Percentiles rank a stretch among this genome's conserved stretches.
Evolutionary conservation across 306 rosid species (phyloP).

Genomic region (Cucumis hystrix): DNA sequence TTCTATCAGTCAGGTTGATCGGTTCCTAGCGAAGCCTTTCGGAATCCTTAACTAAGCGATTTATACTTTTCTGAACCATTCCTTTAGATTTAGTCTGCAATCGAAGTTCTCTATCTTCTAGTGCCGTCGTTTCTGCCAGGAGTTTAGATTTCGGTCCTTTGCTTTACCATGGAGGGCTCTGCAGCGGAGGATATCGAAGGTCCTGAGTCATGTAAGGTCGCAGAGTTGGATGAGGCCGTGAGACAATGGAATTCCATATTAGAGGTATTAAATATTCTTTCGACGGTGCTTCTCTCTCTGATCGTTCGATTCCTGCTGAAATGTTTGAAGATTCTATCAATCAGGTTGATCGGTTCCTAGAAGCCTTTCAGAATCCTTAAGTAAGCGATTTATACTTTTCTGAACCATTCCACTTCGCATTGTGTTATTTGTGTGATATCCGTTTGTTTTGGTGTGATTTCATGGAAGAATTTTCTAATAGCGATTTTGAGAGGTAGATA

Average conservation of each 20-base stretch:
- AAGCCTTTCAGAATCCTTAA: conserved; percentile 69
- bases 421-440: neutral
- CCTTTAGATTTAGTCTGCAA: neutral
- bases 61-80: neutral
- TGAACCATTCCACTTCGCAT: neutral
- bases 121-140: neutral
- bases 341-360: conserved; percentile 86
- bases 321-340: conserved; percentile 29
- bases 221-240: conserved; percentile 70
- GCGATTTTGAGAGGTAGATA: neutral
- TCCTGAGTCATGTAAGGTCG: conserved; percentile 85
- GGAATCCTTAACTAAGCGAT: conserved; percentile 52
- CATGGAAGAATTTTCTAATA: neutral
- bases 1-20: conserved; percentile 51
- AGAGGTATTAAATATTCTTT: neutral
- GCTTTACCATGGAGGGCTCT: conserved; percentile 64
- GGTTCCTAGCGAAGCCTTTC: conserved; percentile 79
- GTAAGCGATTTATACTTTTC: conserved; percentile 22
- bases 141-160: neutral
- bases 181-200: conserved; percentile 66
- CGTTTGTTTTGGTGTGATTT: neutral
- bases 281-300: neutral
- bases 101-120: neutral
- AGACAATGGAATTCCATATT: conserved; percentile 27
- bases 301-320: conserved; percentile 13